A percentile compares a stretch with the other conserved stretches of the same genome.
These are phyloP conservation scores for Conoideocrella luteorostrata DNA, from an alignment of 2,329 filamentous ascomycete genomes.

Conservation along the genomic window DNA sequence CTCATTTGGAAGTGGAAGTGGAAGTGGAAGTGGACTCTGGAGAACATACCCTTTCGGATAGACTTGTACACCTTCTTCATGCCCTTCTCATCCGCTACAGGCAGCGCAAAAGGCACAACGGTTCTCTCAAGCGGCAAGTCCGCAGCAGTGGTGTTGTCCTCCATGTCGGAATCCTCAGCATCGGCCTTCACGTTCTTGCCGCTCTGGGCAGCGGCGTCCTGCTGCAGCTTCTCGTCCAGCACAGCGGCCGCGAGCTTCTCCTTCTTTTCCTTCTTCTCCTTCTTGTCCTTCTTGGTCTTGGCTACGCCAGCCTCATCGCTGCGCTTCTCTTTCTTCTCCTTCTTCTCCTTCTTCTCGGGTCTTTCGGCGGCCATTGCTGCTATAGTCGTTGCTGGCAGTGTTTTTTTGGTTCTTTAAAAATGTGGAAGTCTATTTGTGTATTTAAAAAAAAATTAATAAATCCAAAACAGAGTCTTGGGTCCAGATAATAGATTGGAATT, in stretches of 20 bases:
- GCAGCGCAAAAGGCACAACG: conserved; percentile 77
- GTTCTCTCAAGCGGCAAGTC: conserved; percentile 40
- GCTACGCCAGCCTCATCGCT: conserved; percentile 46
- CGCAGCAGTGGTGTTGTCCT: conserved; percentile 39
- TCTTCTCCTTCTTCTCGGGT: conserved; percentile 48
- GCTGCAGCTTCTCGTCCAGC: conserved; percentile 59
- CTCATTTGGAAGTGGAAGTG: background rate
- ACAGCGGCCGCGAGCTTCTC: conserved; percentile 62
- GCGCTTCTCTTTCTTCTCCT: conserved; percentile 57
- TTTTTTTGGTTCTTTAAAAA: too few relatives aligned
- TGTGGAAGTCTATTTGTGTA: too few relatives aligned
- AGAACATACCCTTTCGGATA: conserved; percentile 46
- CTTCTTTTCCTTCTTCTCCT: conserved; percentile 67
- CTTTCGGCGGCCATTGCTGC: conserved; percentile 41
- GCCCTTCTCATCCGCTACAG: conserved; percentile 72
- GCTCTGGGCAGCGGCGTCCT: conserved; percentile 40
- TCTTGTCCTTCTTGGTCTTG: conserved; percentile 54
- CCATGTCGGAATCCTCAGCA: conserved; percentile 38
- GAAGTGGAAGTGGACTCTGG: background rate
- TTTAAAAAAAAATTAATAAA: too few relatives aligned
- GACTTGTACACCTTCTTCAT: conserved; percentile 56
- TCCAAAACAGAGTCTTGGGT: too few relatives aligned
- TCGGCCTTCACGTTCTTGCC: conserved; percentile 30
- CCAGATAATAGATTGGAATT: too few relatives aligned
- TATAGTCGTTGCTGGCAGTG: conserved; percentile 8